Base-by-base conservation (phyloP, 768 basidiomycete species). In the Rhizopogon salebrosus region DNA sequence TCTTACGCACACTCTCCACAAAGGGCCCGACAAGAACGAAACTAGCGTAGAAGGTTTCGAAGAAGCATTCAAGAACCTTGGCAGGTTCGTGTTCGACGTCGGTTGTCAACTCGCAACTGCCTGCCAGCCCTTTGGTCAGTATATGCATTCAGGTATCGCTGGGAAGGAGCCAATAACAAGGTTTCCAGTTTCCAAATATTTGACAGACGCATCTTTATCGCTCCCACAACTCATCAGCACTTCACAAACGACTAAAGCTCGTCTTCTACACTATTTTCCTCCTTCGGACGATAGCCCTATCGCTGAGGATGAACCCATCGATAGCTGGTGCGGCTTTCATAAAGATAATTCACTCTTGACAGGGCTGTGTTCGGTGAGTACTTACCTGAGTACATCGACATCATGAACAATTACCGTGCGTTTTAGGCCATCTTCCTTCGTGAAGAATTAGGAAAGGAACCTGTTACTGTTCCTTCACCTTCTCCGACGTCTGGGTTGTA, bases 221-320 rank as follows among this genome's bases (percentile, higher is more conserved):
- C 72, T 98, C 22, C 77, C 83, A 6, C 67, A 80, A 14, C 71
- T 99, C 45, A 89, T 98, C 62, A 69, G 75, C 16, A 76, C 78
- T 3, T 91, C 91, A 7, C 85, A 88, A 61, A 92, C 89, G 5
- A 89, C 83, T 36, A 98, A 98, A 67, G 95, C 92, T 3, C 82
- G 97, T 29, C 79, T 99, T 11, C 75, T 99, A n/a, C 95, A 99
- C 64, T 99, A 99, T 69, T 99, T 94, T 62, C 89, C 95, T 14
- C 83, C 85, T 9, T 63, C 77, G 24, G 65, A 77, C 2, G 76
- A 70, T 41, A 60, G 57, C 18, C 57, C 65, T 18, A 57, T 61
- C 5, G 54, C 64, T 4, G 79, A 84, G 34, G 80, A 86, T 56
- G 85, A 84, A 43, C 74, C 84, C 2, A 71, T 92, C 26, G 92